Evolutionary conservation across 805 yeast genomes (phyloP).

Genomic region (Starmerella stigmatis): DNA sequence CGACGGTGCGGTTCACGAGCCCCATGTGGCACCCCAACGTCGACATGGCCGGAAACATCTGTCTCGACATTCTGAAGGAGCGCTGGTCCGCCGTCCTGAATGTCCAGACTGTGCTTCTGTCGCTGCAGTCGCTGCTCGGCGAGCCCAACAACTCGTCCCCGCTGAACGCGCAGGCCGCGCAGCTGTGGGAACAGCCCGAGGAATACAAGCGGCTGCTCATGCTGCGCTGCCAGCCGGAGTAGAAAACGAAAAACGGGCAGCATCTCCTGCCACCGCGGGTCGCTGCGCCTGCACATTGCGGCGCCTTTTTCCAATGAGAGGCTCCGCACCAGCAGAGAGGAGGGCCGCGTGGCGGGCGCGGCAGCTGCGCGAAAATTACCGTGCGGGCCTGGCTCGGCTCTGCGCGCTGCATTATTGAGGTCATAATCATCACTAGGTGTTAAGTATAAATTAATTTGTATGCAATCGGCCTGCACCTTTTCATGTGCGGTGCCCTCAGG

Average conservation of each 20-base stretch:
- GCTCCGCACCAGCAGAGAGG: too few relatives aligned
- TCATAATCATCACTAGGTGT: too few relatives aligned
- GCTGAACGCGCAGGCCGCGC: slow-evolving; percentile 48
- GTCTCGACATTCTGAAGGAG: slow-evolving; percentile 53
- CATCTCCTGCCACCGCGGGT: neutral
- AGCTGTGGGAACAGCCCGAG: slow-evolving; percentile 40
- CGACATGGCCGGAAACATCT: slow-evolving; percentile 54
- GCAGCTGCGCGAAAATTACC: too few relatives aligned
- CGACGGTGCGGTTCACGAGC: slow-evolving; percentile 44
- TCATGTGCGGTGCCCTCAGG: too few relatives aligned
- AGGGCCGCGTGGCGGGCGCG: too few relatives aligned
- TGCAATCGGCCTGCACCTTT: too few relatives aligned
- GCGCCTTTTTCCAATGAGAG: neutral
- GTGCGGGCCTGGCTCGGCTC: too few relatives aligned
- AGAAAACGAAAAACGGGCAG: neutral
- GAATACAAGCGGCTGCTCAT: slow-evolving; percentile 35
- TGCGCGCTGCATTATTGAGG: too few relatives aligned
- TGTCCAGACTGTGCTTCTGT: slow-evolving; percentile 48
- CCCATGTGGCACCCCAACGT: slow-evolving; percentile 62
- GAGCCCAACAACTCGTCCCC: slow-evolving; percentile 54
- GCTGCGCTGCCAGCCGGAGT: slow-evolving; percentile 31
- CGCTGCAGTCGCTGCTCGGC: slow-evolving; percentile 49
- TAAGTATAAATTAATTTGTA: too few relatives aligned
- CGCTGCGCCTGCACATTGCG: neutral
- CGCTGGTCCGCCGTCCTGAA: slow-evolving; percentile 57